These are phyloP conservation scores for Yamadazyma triangularis DNA, from an alignment of 1,139 yeast species.

Conservation along the genomic window DNA sequence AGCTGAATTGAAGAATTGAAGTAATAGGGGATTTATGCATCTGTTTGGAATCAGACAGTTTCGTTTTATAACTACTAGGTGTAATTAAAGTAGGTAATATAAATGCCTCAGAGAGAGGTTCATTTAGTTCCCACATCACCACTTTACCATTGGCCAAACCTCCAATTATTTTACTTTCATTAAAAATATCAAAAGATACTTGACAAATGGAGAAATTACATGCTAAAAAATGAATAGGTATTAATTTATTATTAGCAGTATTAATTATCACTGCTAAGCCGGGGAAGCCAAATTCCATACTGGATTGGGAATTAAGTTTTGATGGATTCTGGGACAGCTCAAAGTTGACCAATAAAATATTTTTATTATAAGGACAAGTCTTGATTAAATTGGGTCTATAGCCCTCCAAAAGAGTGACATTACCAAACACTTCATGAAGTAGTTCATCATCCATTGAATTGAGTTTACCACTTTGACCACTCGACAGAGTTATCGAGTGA, in stretches of 20 bases:
- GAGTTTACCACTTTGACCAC: too few relatives aligned
- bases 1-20: conserved; percentile 7
- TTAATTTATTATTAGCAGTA: conserved; percentile 3
- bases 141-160: conserved; percentile 35
- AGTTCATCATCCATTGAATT: too few relatives aligned
- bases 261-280: conserved; percentile 9
- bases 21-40: conserved; percentile 10
- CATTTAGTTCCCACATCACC: conserved; percentile 35
- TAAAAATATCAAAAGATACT: conserved; percentile 30
- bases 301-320: conserved; percentile 1
- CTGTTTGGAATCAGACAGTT: conserved; percentile 5
- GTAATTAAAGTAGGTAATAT: conserved; percentile 26
- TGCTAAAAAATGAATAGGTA: conserved; percentile 25
- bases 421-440: conserved; percentile 2
- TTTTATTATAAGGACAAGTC: background rate
- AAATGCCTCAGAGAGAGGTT: conserved; percentile 4
- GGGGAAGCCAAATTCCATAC: background rate
- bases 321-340: background rate
- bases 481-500: too few relatives aligned
- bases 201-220: conserved; percentile 26
- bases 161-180: conserved; percentile 27
- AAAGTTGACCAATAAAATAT: background rate
- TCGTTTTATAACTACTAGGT: conserved; percentile 14
- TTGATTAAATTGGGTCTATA: background rate
- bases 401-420: too few relatives aligned